Base-by-base conservation (phyloP, 1,284 basidiomycete species). In the Malassezia caprae region DNA sequence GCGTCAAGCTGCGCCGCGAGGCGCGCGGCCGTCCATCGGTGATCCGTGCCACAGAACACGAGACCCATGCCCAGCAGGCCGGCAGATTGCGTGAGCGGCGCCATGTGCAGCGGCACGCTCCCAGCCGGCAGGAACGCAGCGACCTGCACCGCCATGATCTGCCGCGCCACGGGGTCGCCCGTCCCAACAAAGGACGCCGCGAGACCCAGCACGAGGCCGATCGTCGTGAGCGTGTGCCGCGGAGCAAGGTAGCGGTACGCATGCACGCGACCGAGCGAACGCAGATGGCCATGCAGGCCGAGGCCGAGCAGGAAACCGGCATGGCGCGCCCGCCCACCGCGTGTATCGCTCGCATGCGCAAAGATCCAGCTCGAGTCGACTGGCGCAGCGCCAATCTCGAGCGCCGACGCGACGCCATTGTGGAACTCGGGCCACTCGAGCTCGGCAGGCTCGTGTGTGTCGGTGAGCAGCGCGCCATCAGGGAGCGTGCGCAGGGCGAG, bases 401-500 rank as follows among this genome's bases (percentile, higher is more conserved):
- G 76, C 1, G 86, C 93, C 1, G 89, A 86, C 1, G 90, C 88
- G 0, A 94, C 91, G 15, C 94, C 94, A 60, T 94, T 93, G 76
- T 98, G 91, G 76, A 99, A 99, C 58, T 90, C 87, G 15, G 90
- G 90, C 94, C 93, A 99, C 53, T 82, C 83, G 8, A 83, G 76
- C 19, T 64, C 67, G 17, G 53, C 39, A 8, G 54, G 13, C 13
- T 70, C 69, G 13, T 54, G 41, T 34, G 61, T 63, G 8, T 58
- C 53, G 35, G 59, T 55, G 42, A 62, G 53, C 10, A 59, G 48
- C 21, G 39, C 56, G 37, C 62, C 66, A 35, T 58, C 59, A 2
- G 67, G 65, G 12, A 58, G 48, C 21, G 69, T 59, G 40, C 62
- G 62, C 51, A 69, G 61, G 4, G 57, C 56, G 23, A 70, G 42